Conservation (phyloP, 2,329 filamentous ascomycete species). For the Fusarium sp. region DNA sequence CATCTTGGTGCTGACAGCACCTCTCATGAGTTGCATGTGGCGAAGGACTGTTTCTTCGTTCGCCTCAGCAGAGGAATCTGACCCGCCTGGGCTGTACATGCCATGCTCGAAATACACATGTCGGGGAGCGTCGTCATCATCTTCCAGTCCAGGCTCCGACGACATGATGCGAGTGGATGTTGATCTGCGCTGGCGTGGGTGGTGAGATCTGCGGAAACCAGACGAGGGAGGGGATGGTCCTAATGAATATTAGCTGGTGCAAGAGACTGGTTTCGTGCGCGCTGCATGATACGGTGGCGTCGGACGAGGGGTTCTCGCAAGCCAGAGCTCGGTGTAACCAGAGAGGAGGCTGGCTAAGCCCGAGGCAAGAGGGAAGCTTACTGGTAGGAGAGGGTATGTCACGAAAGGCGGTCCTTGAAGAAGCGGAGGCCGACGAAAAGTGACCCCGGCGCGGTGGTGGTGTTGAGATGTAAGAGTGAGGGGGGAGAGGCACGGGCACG, state of each 20-base stretch:
- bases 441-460: slow-evolving; percentile 29
- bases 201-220: slow-evolving; percentile 41
- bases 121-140: slow-evolving; percentile 32
- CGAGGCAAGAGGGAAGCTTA: slow-evolving; percentile 22
- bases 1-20: slow-evolving; percentile 53
- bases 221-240: slow-evolving; percentile 38
- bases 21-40: slow-evolving; percentile 57
- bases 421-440: slow-evolving; percentile 22
- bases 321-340: background rate
- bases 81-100: slow-evolving; percentile 9
- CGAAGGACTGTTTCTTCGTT: slow-evolving; percentile 50
- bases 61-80: slow-evolving; percentile 24
- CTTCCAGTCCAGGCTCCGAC: slow-evolving; percentile 38
- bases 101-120: slow-evolving; percentile 27
- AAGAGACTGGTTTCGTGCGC: background rate
- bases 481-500: slow-evolving; percentile 30
- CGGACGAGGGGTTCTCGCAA: slow-evolving; percentile 14
- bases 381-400: slow-evolving; percentile 36
- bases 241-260: slow-evolving; percentile 23
- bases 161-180: slow-evolving; percentile 34
- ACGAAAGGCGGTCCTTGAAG: slow-evolving; percentile 29
- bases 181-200: slow-evolving; percentile 43
- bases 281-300: background rate
- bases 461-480: slow-evolving; percentile 24
- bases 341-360: background rate